phyloP scores from a whole-genome alignment of 73 alveolate genomes.

The Paramecium sonneborni region DNA sequence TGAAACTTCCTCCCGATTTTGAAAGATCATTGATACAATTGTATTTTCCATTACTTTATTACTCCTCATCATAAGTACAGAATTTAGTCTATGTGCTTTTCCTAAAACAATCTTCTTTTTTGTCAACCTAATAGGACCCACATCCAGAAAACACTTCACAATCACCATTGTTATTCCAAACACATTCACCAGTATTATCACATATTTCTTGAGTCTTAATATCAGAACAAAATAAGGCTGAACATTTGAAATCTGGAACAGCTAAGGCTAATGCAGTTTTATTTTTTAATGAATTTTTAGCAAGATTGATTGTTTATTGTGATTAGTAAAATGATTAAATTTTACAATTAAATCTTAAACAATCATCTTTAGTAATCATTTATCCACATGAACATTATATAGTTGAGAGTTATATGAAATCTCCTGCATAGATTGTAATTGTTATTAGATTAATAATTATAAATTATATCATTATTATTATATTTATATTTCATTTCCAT shows the following conservation, averaged over 20 bases:
- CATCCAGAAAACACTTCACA: background rate
- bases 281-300: background rate
- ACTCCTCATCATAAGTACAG: background rate
- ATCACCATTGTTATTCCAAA: background rate
- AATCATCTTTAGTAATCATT: constrained; percentile 32
- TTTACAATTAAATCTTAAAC: constrained; percentile 3
- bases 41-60: background rate
- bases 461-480: background rate
- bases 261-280: background rate
- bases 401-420: background rate
- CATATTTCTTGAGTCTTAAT: background rate
- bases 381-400: background rate
- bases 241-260: background rate
- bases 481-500: background rate
- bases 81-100: background rate
- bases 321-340: background rate
- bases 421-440: background rate
- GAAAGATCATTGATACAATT: constrained; percentile 14
- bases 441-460: background rate
- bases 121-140: background rate
- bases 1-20: constrained; percentile 3
- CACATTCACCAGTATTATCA: constrained; percentile 28
- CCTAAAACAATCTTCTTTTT: background rate
- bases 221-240: constrained; percentile 7
- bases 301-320: background rate